Evolutionary conservation across 2,329 filamentous ascomycete species (phyloP).

Genomic region (Monosporascus sp.): DNA sequence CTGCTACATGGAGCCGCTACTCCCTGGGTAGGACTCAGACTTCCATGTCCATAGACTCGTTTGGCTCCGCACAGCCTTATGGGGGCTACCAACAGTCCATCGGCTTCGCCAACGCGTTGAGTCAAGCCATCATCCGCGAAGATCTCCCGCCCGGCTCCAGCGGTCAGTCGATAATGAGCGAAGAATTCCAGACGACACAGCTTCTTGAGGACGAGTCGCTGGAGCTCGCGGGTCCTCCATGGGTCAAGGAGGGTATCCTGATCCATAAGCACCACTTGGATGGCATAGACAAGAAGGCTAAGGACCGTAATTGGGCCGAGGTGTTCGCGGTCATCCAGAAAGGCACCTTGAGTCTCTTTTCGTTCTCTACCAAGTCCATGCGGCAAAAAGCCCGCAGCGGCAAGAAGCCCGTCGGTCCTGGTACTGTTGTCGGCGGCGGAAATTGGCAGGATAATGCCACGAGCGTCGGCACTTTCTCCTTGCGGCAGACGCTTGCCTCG

Average conservation of each 20-base stretch:
- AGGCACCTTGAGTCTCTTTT: slow-evolving; percentile 90
- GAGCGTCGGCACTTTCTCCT: slow-evolving; percentile 77
- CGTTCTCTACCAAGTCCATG: slow-evolving; percentile 79
- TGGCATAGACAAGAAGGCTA: slow-evolving; percentile 82
- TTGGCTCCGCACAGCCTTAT: slow-evolving; percentile 69
- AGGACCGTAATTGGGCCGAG: slow-evolving; percentile 90
- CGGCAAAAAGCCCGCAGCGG: slow-evolving; percentile 57
- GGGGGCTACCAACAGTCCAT: slow-evolving; percentile 93
- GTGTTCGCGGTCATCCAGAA: slow-evolving; percentile 96
- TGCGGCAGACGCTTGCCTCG: slow-evolving; percentile 89
- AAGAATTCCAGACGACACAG: slow-evolving; percentile 54
- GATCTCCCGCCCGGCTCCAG: slow-evolving; percentile 57
- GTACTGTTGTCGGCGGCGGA: slow-evolving; percentile 78
- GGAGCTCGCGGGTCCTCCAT: slow-evolving; percentile 88
- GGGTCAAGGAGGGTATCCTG: slow-evolving; percentile 94
- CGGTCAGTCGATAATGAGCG: slow-evolving; percentile 50
- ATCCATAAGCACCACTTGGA: slow-evolving; percentile 97
- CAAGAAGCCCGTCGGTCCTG: slow-evolving; percentile 38
- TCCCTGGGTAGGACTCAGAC: slow-evolving; percentile 88
- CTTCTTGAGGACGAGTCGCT: slow-evolving; percentile 89
- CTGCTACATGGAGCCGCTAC: slow-evolving; percentile 94
- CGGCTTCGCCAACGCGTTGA: slow-evolving; percentile 93
- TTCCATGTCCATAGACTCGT: slow-evolving; percentile 87
- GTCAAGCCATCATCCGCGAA: slow-evolving; percentile 93
- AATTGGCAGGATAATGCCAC: slow-evolving; percentile 99